Evolutionary conservation across 352 stramenopile species (phyloP).

Genomic region (Pythium aquatile): DNA sequence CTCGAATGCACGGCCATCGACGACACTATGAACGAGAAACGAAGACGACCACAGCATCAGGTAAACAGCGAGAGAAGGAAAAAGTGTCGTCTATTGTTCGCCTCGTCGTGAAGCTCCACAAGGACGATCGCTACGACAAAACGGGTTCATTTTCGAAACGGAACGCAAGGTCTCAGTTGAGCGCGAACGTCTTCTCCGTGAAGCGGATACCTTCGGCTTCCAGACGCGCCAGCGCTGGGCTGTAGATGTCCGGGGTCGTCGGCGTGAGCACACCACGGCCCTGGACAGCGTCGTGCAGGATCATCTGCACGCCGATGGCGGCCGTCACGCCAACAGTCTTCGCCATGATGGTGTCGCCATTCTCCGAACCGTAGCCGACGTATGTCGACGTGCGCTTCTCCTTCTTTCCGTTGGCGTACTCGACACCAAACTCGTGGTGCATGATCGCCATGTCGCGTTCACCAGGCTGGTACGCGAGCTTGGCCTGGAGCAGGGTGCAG

Average conservation of each 20-base stretch:
- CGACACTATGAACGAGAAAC: conserved; percentile 16
- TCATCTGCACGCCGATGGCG: conserved; percentile 92
- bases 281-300: conserved; percentile 88
- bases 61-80: background rate
- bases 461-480: conserved; percentile 84
- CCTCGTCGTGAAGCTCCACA: background rate
- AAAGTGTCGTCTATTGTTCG: background rate
- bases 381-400: conserved; percentile 91
- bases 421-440: conserved; percentile 88
- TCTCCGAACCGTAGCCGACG: conserved; percentile 89
- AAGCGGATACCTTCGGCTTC: conserved; percentile 88
- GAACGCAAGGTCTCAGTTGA: conserved; percentile 25
- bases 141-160: background rate
- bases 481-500: conserved; percentile 84
- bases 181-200: conserved; percentile 73
- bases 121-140: background rate
- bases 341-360: conserved; percentile 93
- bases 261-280: conserved; percentile 86
- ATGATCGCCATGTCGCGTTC: conserved; percentile 96
- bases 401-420: conserved; percentile 74
- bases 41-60: background rate
- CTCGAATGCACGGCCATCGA: conserved; percentile 24
- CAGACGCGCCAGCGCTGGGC: conserved; percentile 74
- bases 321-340: conserved; percentile 95
- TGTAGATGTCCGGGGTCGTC: conserved; percentile 90